phyloP scores from a whole-genome alignment of 345 rosid genomes.

The Ceriops zippeliana region DNA sequence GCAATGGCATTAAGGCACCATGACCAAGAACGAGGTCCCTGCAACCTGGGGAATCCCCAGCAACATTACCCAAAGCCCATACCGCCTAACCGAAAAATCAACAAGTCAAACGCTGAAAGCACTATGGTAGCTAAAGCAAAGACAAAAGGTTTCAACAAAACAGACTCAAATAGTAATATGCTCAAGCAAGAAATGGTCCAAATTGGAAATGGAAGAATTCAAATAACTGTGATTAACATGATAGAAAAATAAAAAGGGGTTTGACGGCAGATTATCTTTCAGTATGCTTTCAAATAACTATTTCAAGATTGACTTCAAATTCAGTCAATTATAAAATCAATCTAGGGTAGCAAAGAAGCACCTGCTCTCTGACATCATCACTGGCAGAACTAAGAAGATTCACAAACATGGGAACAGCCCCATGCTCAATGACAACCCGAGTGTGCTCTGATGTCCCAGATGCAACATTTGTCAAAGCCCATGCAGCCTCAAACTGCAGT shows the following conservation, averaged over 20 bases:
- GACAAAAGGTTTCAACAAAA: neutral
- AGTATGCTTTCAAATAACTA: too few relatives aligned
- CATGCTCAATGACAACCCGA: conserved; percentile 30
- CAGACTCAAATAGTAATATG: neutral
- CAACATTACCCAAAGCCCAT: conserved; percentile 82
- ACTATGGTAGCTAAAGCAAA: conserved; percentile 9
- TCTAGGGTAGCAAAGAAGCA: neutral
- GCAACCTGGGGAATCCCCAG: conserved; percentile 70
- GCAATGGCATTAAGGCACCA: conserved; percentile 63
- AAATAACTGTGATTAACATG: too few relatives aligned
- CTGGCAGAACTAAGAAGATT: conserved; percentile 29
- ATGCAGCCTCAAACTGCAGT: conserved; percentile 36
- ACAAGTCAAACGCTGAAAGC: neutral
- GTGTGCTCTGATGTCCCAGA: conserved; percentile 38
- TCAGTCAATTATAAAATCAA: too few relatives aligned
- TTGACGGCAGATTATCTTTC: too few relatives aligned
- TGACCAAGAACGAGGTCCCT: conserved; percentile 64
- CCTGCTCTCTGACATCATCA: conserved; percentile 41
- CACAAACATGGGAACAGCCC: conserved; percentile 36
- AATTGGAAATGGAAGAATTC: neutral
- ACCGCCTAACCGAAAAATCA: conserved; percentile 46
- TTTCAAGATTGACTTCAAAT: too few relatives aligned
- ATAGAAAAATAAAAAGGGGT: too few relatives aligned
- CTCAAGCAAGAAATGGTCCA: neutral
- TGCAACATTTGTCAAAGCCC: conserved; percentile 35